Percentiles rank a stretch among this genome's conserved stretches.
phyloP scores from a whole-genome alignment of 2,329 filamentous ascomycete genomes.

The Trichothecium roseum region DNA sequence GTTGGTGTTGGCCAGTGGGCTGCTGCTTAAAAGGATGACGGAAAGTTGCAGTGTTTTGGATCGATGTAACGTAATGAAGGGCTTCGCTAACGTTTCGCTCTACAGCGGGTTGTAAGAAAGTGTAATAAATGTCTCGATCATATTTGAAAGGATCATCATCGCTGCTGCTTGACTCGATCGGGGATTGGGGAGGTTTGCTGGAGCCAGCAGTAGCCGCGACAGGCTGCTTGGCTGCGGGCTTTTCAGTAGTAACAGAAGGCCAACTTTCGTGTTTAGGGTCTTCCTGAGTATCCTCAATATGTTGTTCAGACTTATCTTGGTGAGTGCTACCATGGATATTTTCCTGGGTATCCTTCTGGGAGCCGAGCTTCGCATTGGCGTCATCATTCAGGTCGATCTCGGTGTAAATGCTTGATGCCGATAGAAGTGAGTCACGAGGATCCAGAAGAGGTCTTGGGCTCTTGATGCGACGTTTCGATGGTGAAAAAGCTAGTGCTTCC shows the following conservation, averaged over 20 bases:
- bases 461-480: constrained; percentile 4
- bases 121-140: constrained; percentile 26
- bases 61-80: constrained; percentile 17
- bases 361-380: constrained; percentile 5
- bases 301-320: no score
- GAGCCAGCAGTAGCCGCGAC: background rate
- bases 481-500: constrained; percentile 4
- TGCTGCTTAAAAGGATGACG: background rate
- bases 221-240: background rate
- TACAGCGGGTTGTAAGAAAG: constrained; percentile 24
- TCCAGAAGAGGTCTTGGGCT: constrained; percentile 6
- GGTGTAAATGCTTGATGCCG: constrained; percentile 17
- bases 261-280: constrained; percentile 1
- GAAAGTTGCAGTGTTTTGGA: constrained; percentile 9
- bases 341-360: no score
- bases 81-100: constrained; percentile 33
- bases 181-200: constrained; percentile 5
- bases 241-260: background rate
- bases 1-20: background rate
- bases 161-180: constrained; percentile 21
- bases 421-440: constrained; percentile 13
- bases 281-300: constrained; percentile 5
- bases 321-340: no score
- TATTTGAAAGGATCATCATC: constrained; percentile 36
- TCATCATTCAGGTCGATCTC: constrained; percentile 7